A percentile compares a stretch with the other conserved stretches of the same genome.
Conservation (phyloP, 768 basidiomycete species). For the Agaricus blazei region DNA sequence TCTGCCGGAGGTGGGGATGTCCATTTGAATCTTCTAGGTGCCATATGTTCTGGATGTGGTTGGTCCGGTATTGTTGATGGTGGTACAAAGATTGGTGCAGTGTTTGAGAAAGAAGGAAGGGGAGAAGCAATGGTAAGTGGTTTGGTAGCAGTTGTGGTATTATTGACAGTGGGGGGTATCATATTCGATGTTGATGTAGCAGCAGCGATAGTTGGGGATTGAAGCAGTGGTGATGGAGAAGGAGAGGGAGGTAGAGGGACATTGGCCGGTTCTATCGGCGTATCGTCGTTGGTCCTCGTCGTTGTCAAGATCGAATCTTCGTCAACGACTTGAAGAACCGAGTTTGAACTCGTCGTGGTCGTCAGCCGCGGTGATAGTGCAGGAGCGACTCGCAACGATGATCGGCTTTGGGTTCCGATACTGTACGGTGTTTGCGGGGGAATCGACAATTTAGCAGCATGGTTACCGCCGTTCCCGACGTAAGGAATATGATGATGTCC, state of each 20-base stretch:
- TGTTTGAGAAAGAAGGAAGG: too few relatives aligned
- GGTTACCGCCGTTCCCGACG: too few relatives aligned
- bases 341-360: neutral
- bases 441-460: constrained; percentile 10
- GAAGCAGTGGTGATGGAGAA: neutral
- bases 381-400: neutral
- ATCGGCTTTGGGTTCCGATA: neutral
- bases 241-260: neutral
- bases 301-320: neutral
- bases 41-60: constrained; percentile 70
- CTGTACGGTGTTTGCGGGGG: neutral
- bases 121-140: too few relatives aligned
- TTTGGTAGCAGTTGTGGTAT: too few relatives aligned
- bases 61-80: neutral
- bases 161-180: too few relatives aligned
- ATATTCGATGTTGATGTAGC: too few relatives aligned
- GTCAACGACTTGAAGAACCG: too few relatives aligned
- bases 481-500: constrained; percentile 14
- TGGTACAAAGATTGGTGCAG: neutral
- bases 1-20: constrained; percentile 81
- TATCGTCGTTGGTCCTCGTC: neutral
- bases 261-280: neutral
- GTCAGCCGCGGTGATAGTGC: neutral
- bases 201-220: too few relatives aligned
- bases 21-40: constrained; percentile 75